Evolutionary conservation across 805 yeast species (phyloP), one percentile per base, ranked within the genome.

Genomic region (Schwanniomyces sp.): DNA sequence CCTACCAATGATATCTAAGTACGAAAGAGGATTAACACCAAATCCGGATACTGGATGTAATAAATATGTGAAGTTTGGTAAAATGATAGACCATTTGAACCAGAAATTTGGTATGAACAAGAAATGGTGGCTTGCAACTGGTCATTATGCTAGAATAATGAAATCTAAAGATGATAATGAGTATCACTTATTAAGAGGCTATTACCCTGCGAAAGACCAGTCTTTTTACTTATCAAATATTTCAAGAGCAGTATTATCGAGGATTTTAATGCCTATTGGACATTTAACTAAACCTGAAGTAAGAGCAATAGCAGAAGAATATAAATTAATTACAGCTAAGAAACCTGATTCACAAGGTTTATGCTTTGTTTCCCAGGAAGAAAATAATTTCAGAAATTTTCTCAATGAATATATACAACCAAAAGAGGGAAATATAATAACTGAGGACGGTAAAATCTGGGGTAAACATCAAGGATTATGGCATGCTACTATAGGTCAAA

Each of bases 401-500:
- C 67, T 92, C 26, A 74, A 77, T 48, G 92, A 91, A 53, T 94
- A 86, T 58, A 72, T 92, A 3, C 79, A 75, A 10, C 84, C 86
- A 1, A 74, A 74, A 6, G 90, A 90, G 0, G 99, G 98, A 0
- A 78, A 87, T 50, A 81, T 94, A 7, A 75, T 89, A n/a, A 86
- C 91, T 0, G 81, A 78, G 47, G 86, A 81, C 47, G 96, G 96
- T 4, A 70, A 67, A 44, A 74, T 81, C 0, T 90, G 94, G 81
- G 98, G 97, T 0, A 57, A 64, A 41, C 99, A 94, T 64, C 69
- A 78, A 25, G 99, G 99, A 0, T 62, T 94, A 8, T 94, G 98
- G 98, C 82, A 87, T 41, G 92, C 89, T n/a, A 94, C 99, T 0
- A 82, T 92, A 18, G 99, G 99, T 0, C 98, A 94, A 67, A 80